Percentiles rank a stretch among this genome's conserved stretches.
Conservation (phyloP, 176 grass and related monocot species). For the Puya raimondii region DNA sequence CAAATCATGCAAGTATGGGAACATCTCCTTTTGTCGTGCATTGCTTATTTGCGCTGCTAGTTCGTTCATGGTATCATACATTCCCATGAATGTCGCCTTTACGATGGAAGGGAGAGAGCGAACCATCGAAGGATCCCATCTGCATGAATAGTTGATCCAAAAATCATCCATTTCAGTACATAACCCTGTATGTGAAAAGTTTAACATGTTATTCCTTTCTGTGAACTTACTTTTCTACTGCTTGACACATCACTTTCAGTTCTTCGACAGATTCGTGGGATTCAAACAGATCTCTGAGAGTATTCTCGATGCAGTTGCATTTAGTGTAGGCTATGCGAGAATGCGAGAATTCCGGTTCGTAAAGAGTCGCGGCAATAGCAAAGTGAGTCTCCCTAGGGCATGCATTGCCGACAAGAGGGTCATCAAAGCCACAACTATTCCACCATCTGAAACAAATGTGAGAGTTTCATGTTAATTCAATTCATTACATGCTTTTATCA, state of each 20-base stretch:
- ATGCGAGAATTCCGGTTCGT: constrained; percentile 17
- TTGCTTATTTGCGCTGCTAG: constrained; percentile 12
- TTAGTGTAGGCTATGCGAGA: constrained; percentile 29
- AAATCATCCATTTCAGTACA: neutral
- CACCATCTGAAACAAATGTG: constrained; percentile 22
- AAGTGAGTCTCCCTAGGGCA: constrained; percentile 25
- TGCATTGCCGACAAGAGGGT: neutral
- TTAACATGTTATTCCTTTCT: neutral
- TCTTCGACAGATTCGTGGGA: constrained; percentile 15
- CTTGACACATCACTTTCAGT: constrained; percentile 15
- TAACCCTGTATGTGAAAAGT: neutral
- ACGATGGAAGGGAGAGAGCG: constrained; percentile 7
- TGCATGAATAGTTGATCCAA: neutral
- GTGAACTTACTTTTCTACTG: constrained; percentile 12
- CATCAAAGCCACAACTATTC: constrained; percentile 17
- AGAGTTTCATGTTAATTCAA: neutral
- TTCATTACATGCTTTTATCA: neutral
- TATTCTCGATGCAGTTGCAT: constrained; percentile 27
- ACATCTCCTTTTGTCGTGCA: constrained; percentile 13
- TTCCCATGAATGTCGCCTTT: constrained; percentile 4
- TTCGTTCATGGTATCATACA: constrained; percentile 16
- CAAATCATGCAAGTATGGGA: constrained; percentile 19
- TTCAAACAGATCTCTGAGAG: constrained; percentile 23
- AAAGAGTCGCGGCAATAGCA: constrained; percentile 22
- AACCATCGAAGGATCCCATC: constrained; percentile 25